A percentile compares a stretch with the other conserved stretches of the same genome.
Evolutionary conservation across 179 eudicot genomes (phyloP).

Genomic region (Pouteria campechiana): DNA sequence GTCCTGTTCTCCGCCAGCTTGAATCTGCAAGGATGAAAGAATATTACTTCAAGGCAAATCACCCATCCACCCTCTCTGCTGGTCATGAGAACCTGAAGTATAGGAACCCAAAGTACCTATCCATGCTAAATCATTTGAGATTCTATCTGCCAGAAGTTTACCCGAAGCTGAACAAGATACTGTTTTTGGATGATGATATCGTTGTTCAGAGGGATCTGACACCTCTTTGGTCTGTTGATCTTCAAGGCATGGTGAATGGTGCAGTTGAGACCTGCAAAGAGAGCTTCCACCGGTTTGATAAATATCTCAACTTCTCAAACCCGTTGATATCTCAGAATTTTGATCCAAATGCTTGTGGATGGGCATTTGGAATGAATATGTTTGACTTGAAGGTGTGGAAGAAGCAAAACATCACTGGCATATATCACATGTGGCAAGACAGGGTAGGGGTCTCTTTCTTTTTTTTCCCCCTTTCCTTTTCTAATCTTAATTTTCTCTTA

Average conservation of each 20-base stretch:
- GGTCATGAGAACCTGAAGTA: slow-evolving; percentile 93
- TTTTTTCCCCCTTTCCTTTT: neutral
- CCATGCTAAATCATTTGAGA: slow-evolving; percentile 94
- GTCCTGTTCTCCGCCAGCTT: slow-evolving; percentile 93
- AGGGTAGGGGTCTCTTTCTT: slow-evolving; percentile 31
- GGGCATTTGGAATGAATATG: slow-evolving; percentile 99
- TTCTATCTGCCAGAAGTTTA: slow-evolving; percentile 98
- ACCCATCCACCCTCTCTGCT: slow-evolving; percentile 47
- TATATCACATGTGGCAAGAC: slow-evolving; percentile 92
- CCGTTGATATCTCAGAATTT: slow-evolving; percentile 80
- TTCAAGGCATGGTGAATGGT: slow-evolving; percentile 95
- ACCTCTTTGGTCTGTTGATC: slow-evolving; percentile 80
- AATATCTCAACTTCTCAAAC: slow-evolving; percentile 94
- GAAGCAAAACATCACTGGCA: slow-evolving; percentile 87
- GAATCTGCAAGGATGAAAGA: slow-evolving; percentile 89
- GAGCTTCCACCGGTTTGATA: slow-evolving; percentile 96
- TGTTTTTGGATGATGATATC: slow-evolving; percentile 93
- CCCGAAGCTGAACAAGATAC: slow-evolving; percentile 76
- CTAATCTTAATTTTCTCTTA: neutral
- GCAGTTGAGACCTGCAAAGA: slow-evolving; percentile 99
- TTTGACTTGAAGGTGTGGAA: slow-evolving; percentile 90
- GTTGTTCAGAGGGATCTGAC: slow-evolving; percentile 96
- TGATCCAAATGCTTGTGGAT: slow-evolving; percentile 90
- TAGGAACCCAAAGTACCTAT: slow-evolving; percentile 92
- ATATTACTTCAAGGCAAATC: slow-evolving; percentile 89